Base-by-base conservation (phyloP, 1,139 yeast genomes). In the Meyerozyma sp. region DNA sequence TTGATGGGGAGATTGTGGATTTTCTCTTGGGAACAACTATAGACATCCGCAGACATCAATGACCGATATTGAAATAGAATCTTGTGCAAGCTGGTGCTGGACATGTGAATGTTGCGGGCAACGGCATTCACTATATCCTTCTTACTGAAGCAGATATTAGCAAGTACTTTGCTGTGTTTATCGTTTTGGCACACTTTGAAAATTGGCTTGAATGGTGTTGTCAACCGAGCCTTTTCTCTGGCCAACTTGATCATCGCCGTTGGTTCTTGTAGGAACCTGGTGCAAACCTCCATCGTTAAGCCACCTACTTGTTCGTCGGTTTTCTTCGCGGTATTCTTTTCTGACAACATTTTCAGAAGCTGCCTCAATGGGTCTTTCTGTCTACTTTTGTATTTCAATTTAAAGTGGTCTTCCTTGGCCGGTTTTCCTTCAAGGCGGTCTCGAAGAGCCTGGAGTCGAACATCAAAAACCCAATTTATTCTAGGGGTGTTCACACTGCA, bases 1-100 rank as follows among this genome's bases (percentile, higher is more conserved):
- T 81, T 62, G 14, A 84, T 69, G 1, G 91, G 90, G 26, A 85
- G 65, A 53, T 70, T 81, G 59, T 85, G 94, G 42, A 78, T 73
- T 47, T 77, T 79, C 0, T 53, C 52, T 34, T 66, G 63, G 8
- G 75, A 55, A 53, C 93, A 85, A 35, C 56, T 53, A 43, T 50
- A 54, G 1, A 62, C 49, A n/a, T 62, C 68, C 23, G 54, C 51
- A 6, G 65, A 48, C 28, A 63, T 51, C 44, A 57, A 39, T 49
- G 58, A 37, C 49, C 59, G 52, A 52, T 62, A 46, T 44, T 28
- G 49, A 46, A 34, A 48, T 41, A 38, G 55, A 5, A 46, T 45
- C 37, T 45, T 51, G 14, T 47, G 36, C 37, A 50, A 57, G 9
- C 49, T 47, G 35, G 42, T 40, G 2, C 44, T 43, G 18, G 29